These are phyloP conservation scores for Teunomyces cretensis DNA, from an alignment of 805 yeast genomes.

Conservation along the genomic window DNA sequence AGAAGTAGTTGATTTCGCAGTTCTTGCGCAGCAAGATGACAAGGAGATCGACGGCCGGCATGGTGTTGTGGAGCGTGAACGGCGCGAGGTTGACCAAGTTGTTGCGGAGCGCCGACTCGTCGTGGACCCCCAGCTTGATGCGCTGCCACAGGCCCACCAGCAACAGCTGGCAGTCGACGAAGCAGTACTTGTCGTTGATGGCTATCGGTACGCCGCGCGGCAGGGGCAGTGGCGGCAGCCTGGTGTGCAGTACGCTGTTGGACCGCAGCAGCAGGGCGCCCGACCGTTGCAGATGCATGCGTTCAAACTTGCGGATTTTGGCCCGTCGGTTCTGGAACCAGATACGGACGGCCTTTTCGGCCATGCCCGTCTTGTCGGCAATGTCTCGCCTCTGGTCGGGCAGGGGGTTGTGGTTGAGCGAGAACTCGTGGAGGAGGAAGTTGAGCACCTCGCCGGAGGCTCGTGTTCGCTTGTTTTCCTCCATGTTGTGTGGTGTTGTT, in stretches of 20 bases:
- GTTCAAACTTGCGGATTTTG: constrained; percentile 65
- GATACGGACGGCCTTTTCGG: constrained; percentile 84
- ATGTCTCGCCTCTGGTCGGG: constrained; percentile 69
- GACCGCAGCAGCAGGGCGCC: constrained; percentile 9
- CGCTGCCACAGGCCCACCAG: constrained; percentile 84
- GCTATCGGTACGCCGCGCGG: background rate
- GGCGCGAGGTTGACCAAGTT: constrained; percentile 67
- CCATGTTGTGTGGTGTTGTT: background rate
- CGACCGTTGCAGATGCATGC: constrained; percentile 29
- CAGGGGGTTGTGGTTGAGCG: constrained; percentile 70
- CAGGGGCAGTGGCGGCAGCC: constrained; percentile 1
- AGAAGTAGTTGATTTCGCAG: constrained; percentile 73
- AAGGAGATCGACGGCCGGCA: constrained; percentile 69
- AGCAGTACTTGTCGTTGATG: constrained; percentile 64
- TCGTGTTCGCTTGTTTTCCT: constrained; percentile 52
- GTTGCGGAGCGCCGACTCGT: constrained; percentile 39
- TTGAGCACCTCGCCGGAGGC: constrained; percentile 81
- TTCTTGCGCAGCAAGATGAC: constrained; percentile 71
- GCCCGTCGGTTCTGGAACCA: constrained; percentile 94
- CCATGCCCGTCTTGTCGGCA: constrained; percentile 72
- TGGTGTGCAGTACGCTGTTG: constrained; percentile 4
- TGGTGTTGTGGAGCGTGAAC: constrained; percentile 56
- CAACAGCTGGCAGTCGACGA: constrained; percentile 65
- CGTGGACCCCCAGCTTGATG: constrained; percentile 59
- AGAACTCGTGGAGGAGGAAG: constrained; percentile 65